Evolutionary conservation across 768 basidiomycete species (phyloP).

Genomic region (Termitomyces sp.): DNA sequence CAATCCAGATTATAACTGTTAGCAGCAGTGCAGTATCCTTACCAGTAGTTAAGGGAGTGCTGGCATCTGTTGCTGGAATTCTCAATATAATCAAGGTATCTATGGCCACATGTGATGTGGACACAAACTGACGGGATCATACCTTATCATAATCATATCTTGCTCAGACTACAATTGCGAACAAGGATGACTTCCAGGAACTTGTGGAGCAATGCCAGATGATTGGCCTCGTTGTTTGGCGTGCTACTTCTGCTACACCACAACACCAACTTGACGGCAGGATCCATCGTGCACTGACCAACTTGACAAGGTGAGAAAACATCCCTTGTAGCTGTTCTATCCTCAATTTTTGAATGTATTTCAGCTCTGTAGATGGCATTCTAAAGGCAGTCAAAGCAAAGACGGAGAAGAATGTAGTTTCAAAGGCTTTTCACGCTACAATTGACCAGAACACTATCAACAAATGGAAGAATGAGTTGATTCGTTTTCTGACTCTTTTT

Average conservation of each 20-base stretch:
- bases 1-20: background rate
- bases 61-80: conserved; percentile 2
- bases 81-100: conserved; percentile 9
- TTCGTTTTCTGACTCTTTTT: conserved; percentile 4
- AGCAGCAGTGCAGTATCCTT: background rate
- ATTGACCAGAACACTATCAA: conserved; percentile 12
- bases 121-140: too few relatives aligned
- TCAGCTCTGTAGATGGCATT: background rate
- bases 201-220: conserved; percentile 14
- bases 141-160: background rate
- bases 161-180: conserved; percentile 2
- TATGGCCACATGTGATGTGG: too few relatives aligned
- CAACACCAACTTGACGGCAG: background rate
- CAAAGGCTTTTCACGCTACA: conserved; percentile 7
- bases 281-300: background rate
- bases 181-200: conserved; percentile 9
- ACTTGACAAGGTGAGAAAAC: background rate
- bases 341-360: background rate
- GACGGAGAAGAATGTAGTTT: background rate
- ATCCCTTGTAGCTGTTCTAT: too few relatives aligned
- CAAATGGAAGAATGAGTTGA: conserved; percentile 8
- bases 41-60: background rate
- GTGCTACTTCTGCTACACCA: background rate
- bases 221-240: conserved; percentile 11
- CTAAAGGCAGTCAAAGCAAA: conserved; percentile 1